Base-by-base conservation (phyloP, 2,329 filamentous ascomycete genomes). In the Leptographium flavum region DNA sequence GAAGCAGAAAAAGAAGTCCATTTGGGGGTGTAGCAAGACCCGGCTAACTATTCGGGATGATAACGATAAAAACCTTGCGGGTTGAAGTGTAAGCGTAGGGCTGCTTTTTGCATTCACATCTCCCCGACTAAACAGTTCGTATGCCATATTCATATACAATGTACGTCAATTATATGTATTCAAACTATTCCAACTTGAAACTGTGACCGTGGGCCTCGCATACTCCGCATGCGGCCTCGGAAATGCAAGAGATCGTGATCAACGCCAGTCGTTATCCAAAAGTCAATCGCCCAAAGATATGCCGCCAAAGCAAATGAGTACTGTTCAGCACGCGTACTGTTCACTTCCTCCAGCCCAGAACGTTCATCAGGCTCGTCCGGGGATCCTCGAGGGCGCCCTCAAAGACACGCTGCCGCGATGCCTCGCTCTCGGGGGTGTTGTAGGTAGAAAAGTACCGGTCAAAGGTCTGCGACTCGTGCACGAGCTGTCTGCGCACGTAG, bases 361-460 rank as follows among this genome's bases (percentile, higher is more conserved):
- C 33, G 52, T 63, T 63, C 52, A 60, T 57, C 21, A 61, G 45
- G 47, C 57, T 62, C 43, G 50, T 59, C 40, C 61, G 58, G 23
- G 61, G 60, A 45, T 63, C 62, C 30, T 53, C 48, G 3, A 52
- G 47, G 42, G 57, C 49, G 21, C 57, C 59, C 1, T 58, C 56
- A 47, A 64, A 65, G 22, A 59, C 53, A 30, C 45, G 59, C 43
- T 48, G 52, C 23, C 61, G 55, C 14, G 54, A 56, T 5, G 57
- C 58, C 44, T 65, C 61, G 47, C 63, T 64, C 48, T 61, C 49
- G 6, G 60, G 50, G 8, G 57, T 63, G 52, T 63, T 57, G 56
- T 65, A 65, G 31, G 58, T 45, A 14, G 51, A 33, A 48, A 65
- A 65, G 49, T 57, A 62, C 35, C 57, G 57, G 49, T 65, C 63